Percentiles rank a stretch among this genome's conserved stretches.
Conservation (phyloP, 768 basidiomycete genomes). For the Suillus weaverae region DNA sequence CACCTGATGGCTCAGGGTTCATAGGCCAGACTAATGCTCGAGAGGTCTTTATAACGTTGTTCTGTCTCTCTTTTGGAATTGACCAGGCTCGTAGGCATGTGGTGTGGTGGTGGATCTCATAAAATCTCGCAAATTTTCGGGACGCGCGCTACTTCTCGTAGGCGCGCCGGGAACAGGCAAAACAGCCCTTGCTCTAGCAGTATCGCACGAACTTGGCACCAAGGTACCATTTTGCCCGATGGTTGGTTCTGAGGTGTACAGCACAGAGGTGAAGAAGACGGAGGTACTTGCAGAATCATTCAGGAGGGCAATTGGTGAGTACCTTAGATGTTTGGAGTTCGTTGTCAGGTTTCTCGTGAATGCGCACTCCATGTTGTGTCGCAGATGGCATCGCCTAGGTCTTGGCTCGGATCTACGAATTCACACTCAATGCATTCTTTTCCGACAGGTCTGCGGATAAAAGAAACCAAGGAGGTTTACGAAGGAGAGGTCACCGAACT, state of each 20-base stretch:
- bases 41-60: slow-evolving; percentile 54
- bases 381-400: not conserved
- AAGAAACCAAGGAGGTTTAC: slow-evolving; percentile 98
- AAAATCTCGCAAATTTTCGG: slow-evolving; percentile 91
- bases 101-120: slow-evolving; percentile 88
- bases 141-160: slow-evolving; percentile 86
- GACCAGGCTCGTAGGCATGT: slow-evolving; percentile 61
- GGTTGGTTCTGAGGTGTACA: slow-evolving; percentile 98
- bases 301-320: slow-evolving; percentile 90
- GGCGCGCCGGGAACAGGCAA: slow-evolving; percentile 98
- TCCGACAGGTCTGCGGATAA: slow-evolving; percentile 84
- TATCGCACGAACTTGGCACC: slow-evolving; percentile 89
- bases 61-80: not conserved
- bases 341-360: not conserved
- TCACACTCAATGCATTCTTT: not conserved
- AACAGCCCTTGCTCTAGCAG: slow-evolving; percentile 93
- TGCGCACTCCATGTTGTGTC: not conserved
- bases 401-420: not conserved
- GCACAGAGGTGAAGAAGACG: slow-evolving; percentile 97
- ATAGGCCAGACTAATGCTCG: slow-evolving; percentile 88
- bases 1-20: slow-evolving; percentile 77
- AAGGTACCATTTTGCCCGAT: slow-evolving; percentile 99
- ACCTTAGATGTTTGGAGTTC: not conserved
- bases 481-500: slow-evolving; percentile 98
- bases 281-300: slow-evolving; percentile 96